Percentiles rank a stretch among this genome's conserved stretches.
These are phyloP conservation scores for Eutypella sp. DNA, from an alignment of 2,329 filamentous ascomycete species.

Conservation along the genomic window DNA sequence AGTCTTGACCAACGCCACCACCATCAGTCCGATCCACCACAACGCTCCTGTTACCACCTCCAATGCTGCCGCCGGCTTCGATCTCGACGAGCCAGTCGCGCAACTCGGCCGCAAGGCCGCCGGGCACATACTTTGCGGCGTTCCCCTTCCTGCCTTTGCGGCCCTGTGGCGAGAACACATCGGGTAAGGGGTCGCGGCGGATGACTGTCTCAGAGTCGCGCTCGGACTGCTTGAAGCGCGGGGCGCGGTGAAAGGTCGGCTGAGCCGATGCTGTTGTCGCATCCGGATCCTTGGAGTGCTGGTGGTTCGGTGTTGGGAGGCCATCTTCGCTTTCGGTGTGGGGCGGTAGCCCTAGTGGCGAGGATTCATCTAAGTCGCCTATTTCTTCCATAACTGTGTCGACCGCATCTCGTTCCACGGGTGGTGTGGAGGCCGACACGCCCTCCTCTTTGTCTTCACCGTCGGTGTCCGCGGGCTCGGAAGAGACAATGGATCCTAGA, in stretches of 20 bases:
- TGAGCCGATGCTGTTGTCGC: constrained; percentile 13
- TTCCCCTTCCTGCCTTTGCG: constrained; percentile 26
- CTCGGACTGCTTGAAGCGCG: constrained; percentile 32
- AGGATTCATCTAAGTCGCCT: no score
- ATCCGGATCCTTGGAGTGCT: not conserved
- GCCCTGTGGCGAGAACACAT: constrained; percentile 35
- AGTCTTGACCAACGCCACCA: constrained; percentile 13
- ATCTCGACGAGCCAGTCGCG: constrained; percentile 41
- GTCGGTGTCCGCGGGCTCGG: no score
- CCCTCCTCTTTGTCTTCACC: no score
- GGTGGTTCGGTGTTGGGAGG: not conserved
- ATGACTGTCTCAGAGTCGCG: constrained; percentile 5
- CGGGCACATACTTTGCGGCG: constrained; percentile 27
- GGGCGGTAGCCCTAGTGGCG: no score
- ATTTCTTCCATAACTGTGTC: no score
- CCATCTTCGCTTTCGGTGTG: no score
- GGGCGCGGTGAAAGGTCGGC: constrained; percentile 31
- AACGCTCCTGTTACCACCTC: no score
- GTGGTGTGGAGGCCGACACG: no score
- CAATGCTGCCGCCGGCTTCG: constrained; percentile 25
- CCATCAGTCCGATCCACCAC: no score
- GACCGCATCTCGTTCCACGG: no score
- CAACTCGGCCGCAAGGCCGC: constrained; percentile 37
- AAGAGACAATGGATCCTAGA: no score
- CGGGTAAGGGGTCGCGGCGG: constrained; percentile 26